Percentiles rank a stretch among this genome's conserved stretches.
These are phyloP conservation scores for Cercospora sp. DNA, from an alignment of 2,329 filamentous ascomycete genomes.

Conservation along the genomic window DNA sequence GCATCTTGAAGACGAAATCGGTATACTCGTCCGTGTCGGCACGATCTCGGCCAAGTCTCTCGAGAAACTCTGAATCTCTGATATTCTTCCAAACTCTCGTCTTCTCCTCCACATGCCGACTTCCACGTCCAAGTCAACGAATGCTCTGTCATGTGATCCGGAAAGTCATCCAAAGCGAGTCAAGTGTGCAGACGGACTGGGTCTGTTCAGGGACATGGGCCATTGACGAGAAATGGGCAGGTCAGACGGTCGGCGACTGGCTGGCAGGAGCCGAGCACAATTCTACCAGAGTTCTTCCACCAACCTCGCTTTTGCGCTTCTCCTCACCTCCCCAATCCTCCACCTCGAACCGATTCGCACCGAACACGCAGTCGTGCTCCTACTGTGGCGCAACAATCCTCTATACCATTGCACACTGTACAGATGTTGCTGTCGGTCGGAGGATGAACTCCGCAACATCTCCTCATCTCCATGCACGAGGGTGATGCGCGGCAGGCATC, in stretches of 20 bases:
- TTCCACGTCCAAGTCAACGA: neutral
- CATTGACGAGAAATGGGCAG: neutral
- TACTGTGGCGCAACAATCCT: neutral
- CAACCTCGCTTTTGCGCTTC: slow-evolving; percentile 1
- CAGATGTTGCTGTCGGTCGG: neutral
- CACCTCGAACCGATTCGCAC: neutral
- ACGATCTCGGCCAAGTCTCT: neutral
- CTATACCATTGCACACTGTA: neutral
- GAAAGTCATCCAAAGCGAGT: neutral
- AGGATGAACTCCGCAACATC: neutral
- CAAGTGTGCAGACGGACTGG: slow-evolving; percentile 3
- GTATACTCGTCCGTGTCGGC: neutral
- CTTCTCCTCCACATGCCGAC: slow-evolving; percentile 12
- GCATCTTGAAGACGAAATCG: neutral
- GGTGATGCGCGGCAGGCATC: slow-evolving; percentile 13
- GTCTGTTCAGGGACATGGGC: neutral
- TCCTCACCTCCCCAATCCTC: neutral
- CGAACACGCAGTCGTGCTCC: neutral
- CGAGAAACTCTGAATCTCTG: neutral
- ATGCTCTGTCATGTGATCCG: neutral
- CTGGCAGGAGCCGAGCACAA: neutral
- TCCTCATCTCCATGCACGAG: slow-evolving; percentile 7
- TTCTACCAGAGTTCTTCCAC: slow-evolving; percentile 9
- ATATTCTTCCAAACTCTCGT: neutral
- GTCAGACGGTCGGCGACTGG: slow-evolving; percentile 1